These are phyloP conservation scores for Penicillium sp. DNA, from an alignment of 2,329 filamentous ascomycete species.

Conservation along the genomic window DNA sequence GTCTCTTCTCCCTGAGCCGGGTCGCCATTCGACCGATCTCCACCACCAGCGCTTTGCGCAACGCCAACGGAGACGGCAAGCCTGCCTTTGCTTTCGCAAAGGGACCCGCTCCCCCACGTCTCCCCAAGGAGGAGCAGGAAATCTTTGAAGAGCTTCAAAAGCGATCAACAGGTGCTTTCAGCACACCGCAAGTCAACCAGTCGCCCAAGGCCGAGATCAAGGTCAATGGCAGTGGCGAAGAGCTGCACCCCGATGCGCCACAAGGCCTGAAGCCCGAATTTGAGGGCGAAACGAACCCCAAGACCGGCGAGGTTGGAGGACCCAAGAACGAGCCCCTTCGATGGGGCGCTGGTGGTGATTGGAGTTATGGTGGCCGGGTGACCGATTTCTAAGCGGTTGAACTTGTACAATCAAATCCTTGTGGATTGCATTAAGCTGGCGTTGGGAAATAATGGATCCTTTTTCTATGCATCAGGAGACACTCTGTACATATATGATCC, in stretches of 20 bases:
- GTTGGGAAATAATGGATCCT: constrained; percentile 14
- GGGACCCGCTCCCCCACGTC: constrained; percentile 75
- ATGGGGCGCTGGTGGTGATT: constrained; percentile 77
- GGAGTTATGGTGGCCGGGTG: constrained; percentile 93
- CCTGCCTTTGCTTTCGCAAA: constrained; percentile 34
- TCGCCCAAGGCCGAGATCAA: constrained; percentile 51
- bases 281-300: constrained; percentile 85
- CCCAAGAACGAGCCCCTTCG: constrained; percentile 95
- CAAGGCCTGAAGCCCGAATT: constrained; percentile 87
- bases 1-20: constrained; percentile 41
- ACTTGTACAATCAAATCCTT: background rate
- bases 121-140: constrained; percentile 85
- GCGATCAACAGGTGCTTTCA: constrained; percentile 74
- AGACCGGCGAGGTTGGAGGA: constrained; percentile 92
- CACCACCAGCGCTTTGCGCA: constrained; percentile 24
- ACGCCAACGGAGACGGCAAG: constrained; percentile 25
- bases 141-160: constrained; percentile 85
- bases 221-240: constrained; percentile 61
- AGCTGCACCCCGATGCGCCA: constrained; percentile 69
- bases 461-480: background rate
- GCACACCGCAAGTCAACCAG: constrained; percentile 61
- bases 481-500: background rate
- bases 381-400: constrained; percentile 71
- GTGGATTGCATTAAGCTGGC: constrained; percentile 21
- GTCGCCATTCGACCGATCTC: constrained; percentile 27